Base-by-base conservation (phyloP, 139 green algal genomes). In the Pseudopediastrum boryanum region DNA sequence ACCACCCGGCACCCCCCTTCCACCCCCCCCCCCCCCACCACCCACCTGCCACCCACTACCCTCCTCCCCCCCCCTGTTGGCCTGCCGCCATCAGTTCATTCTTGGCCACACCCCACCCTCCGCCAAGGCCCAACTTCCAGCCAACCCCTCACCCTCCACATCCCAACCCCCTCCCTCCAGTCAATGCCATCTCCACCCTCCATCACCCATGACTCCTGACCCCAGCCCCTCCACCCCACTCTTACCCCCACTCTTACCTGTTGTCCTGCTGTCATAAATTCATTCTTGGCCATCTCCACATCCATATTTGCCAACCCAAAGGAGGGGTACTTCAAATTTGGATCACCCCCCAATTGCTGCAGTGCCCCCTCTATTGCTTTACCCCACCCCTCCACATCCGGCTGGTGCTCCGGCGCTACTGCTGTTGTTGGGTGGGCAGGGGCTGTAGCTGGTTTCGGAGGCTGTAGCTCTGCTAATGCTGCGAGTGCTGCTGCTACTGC, bases 191-290 rank as follows among this genome's bases (percentile, higher is more conserved):
- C 48, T n/a, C n/a, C n/a, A 58, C 19, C 48, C 48, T 58, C 21
- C 48, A 58, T 58, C 21, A 58, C 48, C 16, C 16, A 58, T 16
- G 19, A 65, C 8, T n/a, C n/a, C n/a, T n/a, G n/a, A 4, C 61
- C 43, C 7, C 7, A 42, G 58, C 10, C 36, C 29, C 58, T 31
- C 29, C 27, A 12, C 16, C 31, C 9, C 59, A 33, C n/a, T 3
- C 59, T 44, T 2, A 41, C 31, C n/a, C 31, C 16, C 33, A 71
- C 16, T 21, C 23, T 3, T 33, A 67, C 83, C 78, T 91, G 77
- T 78, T 96, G 92, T 0, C 92, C 92, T 61, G 90, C 85, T 0
- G 71, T 75, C 2, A 92, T 44, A 52, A 93, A 96, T 83, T 96
- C 92, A 38, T 92, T 76, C 19, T 79, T 56, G 0, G 92, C 92